Percentiles rank a stretch among this genome's conserved stretches.
phyloP scores from a whole-genome alignment of 2,329 filamentous ascomycete species.

The Pseudogymnoascus sp. region DNA sequence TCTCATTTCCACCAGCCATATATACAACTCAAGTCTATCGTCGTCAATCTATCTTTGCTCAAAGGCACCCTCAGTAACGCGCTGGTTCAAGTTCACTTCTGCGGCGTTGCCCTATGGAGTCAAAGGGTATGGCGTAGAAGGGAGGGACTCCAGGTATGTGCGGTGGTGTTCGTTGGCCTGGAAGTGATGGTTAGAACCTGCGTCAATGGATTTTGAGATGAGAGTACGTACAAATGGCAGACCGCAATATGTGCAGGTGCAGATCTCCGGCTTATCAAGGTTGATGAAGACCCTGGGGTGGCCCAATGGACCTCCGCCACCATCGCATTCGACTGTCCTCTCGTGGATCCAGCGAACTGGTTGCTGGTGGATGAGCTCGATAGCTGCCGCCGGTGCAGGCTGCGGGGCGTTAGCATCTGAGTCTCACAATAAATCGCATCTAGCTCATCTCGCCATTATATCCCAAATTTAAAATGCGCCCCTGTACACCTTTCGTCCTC shows the following conservation, averaged over 20 bases:
- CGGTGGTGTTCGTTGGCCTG: slow-evolving; percentile 89
- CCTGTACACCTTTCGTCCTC: neutral
- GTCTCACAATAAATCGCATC: neutral
- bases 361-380: slow-evolving; percentile 92
- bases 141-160: slow-evolving; percentile 73
- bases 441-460: neutral
- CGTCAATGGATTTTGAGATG: neutral
- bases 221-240: slow-evolving; percentile 70
- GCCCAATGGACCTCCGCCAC: slow-evolving; percentile 80
- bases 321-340: slow-evolving; percentile 77
- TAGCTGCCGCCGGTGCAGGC: slow-evolving; percentile 84
- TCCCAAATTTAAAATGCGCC: neutral
- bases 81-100: slow-evolving; percentile 50
- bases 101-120: slow-evolving; percentile 51
- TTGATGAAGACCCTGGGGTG: slow-evolving; percentile 97
- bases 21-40: neutral
- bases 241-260: slow-evolving; percentile 85
- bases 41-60: slow-evolving; percentile 47
- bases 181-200: slow-evolving; percentile 10
- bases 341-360: slow-evolving; percentile 88
- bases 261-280: slow-evolving; percentile 91
- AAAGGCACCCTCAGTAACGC: slow-evolving; percentile 49
- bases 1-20: slow-evolving; percentile 1
- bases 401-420: slow-evolving; percentile 33
- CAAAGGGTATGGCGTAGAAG: slow-evolving; percentile 75